Conservation (phyloP, 106 monocot species). For the Vanilla planifolia region DNA sequence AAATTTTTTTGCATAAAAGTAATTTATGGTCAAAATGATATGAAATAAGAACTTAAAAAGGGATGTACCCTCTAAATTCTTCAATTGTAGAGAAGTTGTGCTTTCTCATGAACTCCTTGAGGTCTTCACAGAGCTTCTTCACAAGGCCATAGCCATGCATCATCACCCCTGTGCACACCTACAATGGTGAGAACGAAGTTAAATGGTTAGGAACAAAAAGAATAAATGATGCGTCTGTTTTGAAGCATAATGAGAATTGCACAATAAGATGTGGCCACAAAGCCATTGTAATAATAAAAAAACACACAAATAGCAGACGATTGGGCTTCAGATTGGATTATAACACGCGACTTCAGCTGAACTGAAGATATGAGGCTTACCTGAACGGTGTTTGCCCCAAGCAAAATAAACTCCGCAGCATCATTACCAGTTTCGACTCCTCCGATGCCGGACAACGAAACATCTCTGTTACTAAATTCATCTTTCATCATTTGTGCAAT, state of each 20-base stretch:
- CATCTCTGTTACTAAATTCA: constrained; percentile 48
- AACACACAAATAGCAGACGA: too few species aligned
- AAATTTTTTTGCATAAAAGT: background rate
- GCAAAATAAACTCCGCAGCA: constrained; percentile 93
- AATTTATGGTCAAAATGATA: background rate
- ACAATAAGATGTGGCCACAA: too few species aligned
- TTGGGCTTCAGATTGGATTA: too few species aligned
- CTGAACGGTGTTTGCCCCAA: constrained; percentile 96
- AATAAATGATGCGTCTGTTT: too few species aligned
- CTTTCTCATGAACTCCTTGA: constrained; percentile 29
- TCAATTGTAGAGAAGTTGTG: constrained; percentile 28
- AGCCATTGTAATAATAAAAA: too few species aligned
- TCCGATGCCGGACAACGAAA: constrained; percentile 91
- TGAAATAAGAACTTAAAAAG: background rate
- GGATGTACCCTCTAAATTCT: constrained; percentile 21
- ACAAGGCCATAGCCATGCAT: constrained; percentile 20
- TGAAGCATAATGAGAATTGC: too few species aligned
- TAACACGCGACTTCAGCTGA: too few species aligned
- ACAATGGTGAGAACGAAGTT: background rate
- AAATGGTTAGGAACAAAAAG: background rate
- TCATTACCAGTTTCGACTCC: constrained; percentile 91
- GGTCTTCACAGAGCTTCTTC: constrained; percentile 23
- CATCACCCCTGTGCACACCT: constrained; percentile 23
- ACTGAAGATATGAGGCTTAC: constrained; percentile 12
- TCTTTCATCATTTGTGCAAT: constrained; percentile 92